Base-by-base conservation (phyloP, 805 yeast species). In the Candida ipomoeae region DNA sequence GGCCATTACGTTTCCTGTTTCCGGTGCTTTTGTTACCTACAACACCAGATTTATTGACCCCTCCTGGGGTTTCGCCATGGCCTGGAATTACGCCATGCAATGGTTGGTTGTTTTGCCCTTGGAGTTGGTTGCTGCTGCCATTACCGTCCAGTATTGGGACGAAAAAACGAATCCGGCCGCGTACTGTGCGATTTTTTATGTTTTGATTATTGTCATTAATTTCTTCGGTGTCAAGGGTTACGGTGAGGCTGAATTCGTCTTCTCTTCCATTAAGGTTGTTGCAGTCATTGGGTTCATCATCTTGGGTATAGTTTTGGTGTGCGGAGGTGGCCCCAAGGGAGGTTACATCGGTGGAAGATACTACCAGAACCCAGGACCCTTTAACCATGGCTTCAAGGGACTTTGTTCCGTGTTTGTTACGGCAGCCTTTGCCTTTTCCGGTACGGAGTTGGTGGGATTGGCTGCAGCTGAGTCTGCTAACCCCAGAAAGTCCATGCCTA, bases 61-160 rank as follows among this genome's bases (percentile, higher is more conserved):
- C 14, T 80, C 86, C 20, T 72, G 83, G 63, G 89, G 89, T 1
- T 85, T 85, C 61, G 82, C 89, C 44, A 80, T 83, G 63, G 87
- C 87, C 37, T 81, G 86, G 87, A 82, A 82, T 63, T 85, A 85
- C 64, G 77, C 79, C 37, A 69, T 82, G 53, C 76, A 79, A 60
- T 65, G 61, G 39, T 67, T 84, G 20, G 82, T 83, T 44, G 75
- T 83, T 21, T 69, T 84, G 49, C 89, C 90, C 0, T 69, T 84
- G 52, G 90, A 85, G 61, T 69, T 84, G 48, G 83, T 81, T 32
- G 84, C 86, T 2, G 84, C 85, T 2, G 74, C 84, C 10, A 73
- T 82, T 57, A 74, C 83, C 3, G 71, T 82, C 45, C 67, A 74
- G 58, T 82, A 67, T 59, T 82, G 87, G 87, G 68, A 71, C 21